Base-by-base conservation (phyloP, 2,329 filamentous ascomycete species). In the Proliferodiscus dingleyae region DNA sequence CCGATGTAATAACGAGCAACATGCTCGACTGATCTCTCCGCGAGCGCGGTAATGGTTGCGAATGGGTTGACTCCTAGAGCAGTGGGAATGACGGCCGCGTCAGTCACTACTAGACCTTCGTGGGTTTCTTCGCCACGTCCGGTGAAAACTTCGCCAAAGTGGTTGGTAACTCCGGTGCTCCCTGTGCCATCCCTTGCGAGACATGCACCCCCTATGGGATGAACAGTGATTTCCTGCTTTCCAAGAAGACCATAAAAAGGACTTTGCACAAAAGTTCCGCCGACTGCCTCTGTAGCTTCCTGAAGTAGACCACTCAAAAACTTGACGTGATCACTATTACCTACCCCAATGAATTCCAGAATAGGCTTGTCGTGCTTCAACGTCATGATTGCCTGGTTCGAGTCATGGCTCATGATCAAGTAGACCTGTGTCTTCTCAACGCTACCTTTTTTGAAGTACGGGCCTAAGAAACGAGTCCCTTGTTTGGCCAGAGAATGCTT, bases 41-140 rank as follows among this genome's bases (percentile, higher is more conserved):
- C 81, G 16, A 87, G 71, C 2, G 83, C 82, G 0, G 81, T 75
- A 52, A 86, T 86, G 1, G 82, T 87, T 1, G 82, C 83, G 42
- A 84, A 74, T 0, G 83, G 82, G 56, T 87, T 87, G 3, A 80
- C 78, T 11, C 81, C 68, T 2, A 86, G 67, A 1, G 82, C 74
- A 6, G 74, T 73, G 0, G 83, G 82, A 13, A 87, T 73, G 1
- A 79, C 65, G 2, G 81, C 71, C 7, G 68, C 81, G 57, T 87
- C 83, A 0, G 75, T 77, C 23, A 83, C 76, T 15, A 84, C 69
- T 2, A 86, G 68, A 0, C 81, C 81, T 0, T 67, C 39, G 55
- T 86, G 68, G 0, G 72, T 72, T 26, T 80, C 73, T 1, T 55
- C 57, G 0, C 72, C 72, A 4, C 66, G 57, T 3, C 80, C 80